Percentiles rank a stretch among this genome's conserved stretches.
phyloP scores from a whole-genome alignment of 192 early-diverging fungal species.

The Chytriomyces confervae region DNA sequence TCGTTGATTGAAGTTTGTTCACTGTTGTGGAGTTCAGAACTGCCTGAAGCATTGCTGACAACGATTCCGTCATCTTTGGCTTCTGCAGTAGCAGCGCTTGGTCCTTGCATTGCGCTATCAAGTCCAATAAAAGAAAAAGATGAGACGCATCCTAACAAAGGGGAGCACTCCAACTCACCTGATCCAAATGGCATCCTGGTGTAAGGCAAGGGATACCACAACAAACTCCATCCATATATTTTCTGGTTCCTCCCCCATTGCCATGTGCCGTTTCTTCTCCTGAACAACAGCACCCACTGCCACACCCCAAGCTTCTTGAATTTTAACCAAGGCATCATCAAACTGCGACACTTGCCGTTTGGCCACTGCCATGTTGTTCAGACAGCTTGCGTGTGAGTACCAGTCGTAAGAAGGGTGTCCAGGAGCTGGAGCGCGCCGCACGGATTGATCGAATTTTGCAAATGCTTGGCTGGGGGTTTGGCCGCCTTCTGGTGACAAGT shows the following conservation, averaged over 20 bases:
- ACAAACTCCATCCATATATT: conserved; percentile 17
- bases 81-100: too few species aligned
- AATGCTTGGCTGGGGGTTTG: not conserved
- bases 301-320: conserved; percentile 8
- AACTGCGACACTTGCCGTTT: not conserved
- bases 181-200: not conserved
- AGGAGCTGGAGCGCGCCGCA: not conserved
- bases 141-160: too few species aligned
- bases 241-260: not conserved
- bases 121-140: too few species aligned
- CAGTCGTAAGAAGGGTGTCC: not conserved
- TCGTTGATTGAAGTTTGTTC: too few species aligned
- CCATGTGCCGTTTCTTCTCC: conserved; percentile 2
- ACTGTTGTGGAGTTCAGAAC: too few species aligned
- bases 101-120: too few species aligned
- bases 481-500: not conserved
- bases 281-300: conserved; percentile 5
- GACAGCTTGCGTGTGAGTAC: conserved; percentile 6
- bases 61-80: too few species aligned
- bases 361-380: conserved; percentile 25
- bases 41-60: too few species aligned
- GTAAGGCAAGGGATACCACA: not conserved
- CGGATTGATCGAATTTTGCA: conserved; percentile 1
- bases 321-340: conserved; percentile 1
- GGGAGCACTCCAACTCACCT: not conserved